Percentiles rank a stretch among this genome's conserved stretches.
phyloP scores from a whole-genome alignment of 768 basidiomycete species.

The Mycena indigotica region DNA sequence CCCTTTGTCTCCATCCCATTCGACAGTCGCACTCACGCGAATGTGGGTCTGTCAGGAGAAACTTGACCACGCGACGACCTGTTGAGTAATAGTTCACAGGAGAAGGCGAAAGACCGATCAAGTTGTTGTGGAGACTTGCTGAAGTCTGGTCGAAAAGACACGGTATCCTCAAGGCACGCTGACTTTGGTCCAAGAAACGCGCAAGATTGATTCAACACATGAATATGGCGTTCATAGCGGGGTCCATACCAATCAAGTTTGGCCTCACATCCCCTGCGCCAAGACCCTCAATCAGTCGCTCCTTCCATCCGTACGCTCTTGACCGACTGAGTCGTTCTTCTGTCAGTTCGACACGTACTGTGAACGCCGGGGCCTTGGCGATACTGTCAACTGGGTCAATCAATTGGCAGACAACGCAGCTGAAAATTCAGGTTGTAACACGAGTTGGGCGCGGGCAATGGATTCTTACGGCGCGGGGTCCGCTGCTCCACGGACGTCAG shows the following conservation, averaged over 20 bases:
- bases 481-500: conserved; percentile 3
- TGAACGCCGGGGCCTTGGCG: conserved; percentile 14
- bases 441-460: background rate
- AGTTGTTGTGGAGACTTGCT: no score
- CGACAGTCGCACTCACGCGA: no score
- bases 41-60: no score
- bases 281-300: conserved; percentile 12
- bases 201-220: no score
- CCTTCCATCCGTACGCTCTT: conserved; percentile 12
- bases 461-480: conserved; percentile 13
- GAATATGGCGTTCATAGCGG: background rate
- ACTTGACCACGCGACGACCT: no score
- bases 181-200: no score
- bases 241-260: background rate
- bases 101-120: no score
- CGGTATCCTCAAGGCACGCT: no score
- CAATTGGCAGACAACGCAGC: conserved; percentile 20
- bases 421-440: background rate
- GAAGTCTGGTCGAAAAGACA: no score
- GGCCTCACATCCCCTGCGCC: conserved; percentile 9
- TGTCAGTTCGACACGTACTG: conserved; percentile 13
- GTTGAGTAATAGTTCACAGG: no score
- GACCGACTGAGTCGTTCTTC: conserved; percentile 4
- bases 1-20: no score
- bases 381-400: conserved; percentile 12